Percentiles rank a stretch among this genome's conserved stretches.
These are phyloP conservation scores for Tolypocladium guangdongense DNA, from an alignment of 2,329 filamentous ascomycete genomes.

Conservation along the genomic window DNA sequence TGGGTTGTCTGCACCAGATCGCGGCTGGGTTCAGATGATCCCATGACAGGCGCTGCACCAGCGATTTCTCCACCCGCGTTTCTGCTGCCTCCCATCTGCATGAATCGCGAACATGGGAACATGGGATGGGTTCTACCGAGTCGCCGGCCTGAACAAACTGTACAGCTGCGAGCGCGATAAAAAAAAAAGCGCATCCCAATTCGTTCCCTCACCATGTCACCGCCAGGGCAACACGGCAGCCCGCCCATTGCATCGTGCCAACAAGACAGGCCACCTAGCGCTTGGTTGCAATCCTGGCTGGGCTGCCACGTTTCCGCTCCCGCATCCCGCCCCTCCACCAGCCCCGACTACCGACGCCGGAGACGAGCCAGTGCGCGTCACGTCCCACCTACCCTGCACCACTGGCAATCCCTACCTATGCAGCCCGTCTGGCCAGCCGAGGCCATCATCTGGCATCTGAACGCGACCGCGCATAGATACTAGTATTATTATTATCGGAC, in stretches of 20 bases:
- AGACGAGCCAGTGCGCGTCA: neutral
- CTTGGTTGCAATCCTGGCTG: conserved; percentile 8
- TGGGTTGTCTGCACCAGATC: too few relatives aligned
- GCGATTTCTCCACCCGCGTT: too few relatives aligned
- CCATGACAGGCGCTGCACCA: too few relatives aligned
- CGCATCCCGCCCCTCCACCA: conserved; percentile 4
- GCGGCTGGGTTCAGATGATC: too few relatives aligned
- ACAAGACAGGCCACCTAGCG: neutral
- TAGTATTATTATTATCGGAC: neutral
- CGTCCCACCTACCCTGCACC: neutral
- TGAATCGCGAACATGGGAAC: too few relatives aligned
- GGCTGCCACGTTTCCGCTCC: conserved; percentile 14
- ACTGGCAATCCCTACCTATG: too few relatives aligned
- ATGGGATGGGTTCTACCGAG: too few relatives aligned
- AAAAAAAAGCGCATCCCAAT: neutral
- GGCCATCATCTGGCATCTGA: neutral
- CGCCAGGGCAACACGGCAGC: neutral
- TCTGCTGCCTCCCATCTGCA: too few relatives aligned
- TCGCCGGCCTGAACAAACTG: too few relatives aligned
- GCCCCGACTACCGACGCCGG: neutral
- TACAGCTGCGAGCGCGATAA: too few relatives aligned
- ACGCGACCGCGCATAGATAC: neutral
- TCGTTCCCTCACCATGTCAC: neutral
- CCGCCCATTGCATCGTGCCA: neutral
- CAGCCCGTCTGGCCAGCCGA: neutral